These are phyloP conservation scores for Hypoxylon fragiforme DNA, from an alignment of 495 filamentous ascomycete species.

Conservation along the genomic window DNA sequence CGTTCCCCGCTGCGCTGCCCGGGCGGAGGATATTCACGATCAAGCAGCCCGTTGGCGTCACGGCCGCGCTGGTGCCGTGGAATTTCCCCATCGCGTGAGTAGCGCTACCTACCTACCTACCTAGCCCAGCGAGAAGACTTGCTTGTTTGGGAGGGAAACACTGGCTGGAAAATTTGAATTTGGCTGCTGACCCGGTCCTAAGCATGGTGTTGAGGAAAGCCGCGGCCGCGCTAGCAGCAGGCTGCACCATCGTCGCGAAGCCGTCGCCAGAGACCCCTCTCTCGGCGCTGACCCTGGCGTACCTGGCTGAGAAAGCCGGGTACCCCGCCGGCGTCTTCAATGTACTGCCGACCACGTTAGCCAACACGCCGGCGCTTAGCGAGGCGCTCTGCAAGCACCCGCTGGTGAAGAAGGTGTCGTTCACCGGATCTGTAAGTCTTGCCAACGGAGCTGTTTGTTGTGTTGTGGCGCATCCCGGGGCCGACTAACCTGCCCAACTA, in stretches of 20 bases:
- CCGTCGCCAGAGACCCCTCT: slow-evolving; percentile 70
- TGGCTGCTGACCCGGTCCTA: neutral
- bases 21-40: slow-evolving; percentile 69
- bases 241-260: slow-evolving; percentile 69
- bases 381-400: slow-evolving; percentile 67
- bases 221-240: slow-evolving; percentile 69
- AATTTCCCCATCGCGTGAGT: slow-evolving; percentile 58
- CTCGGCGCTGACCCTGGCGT: slow-evolving; percentile 57
- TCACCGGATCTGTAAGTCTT: slow-evolving; percentile 59
- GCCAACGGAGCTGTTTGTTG: too few relatives aligned
- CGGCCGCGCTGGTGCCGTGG: slow-evolving; percentile 60
- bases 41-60: slow-evolving; percentile 65
- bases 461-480: too few relatives aligned
- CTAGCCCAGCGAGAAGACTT: neutral
- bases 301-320: slow-evolving; percentile 61
- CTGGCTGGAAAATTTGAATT: too few relatives aligned
- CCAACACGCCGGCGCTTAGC: slow-evolving; percentile 66
- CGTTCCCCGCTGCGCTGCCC: slow-evolving; percentile 57
- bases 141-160: too few relatives aligned
- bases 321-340: slow-evolving; percentile 64
- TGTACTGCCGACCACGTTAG: slow-evolving; percentile 61
- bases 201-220: slow-evolving; percentile 73
- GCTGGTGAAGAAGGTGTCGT: slow-evolving; percentile 71
- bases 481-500: too few relatives aligned
- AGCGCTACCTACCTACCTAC: neutral